Percentiles rank a stretch among this genome's conserved stretches.
Conservation (phyloP, 768 basidiomycete species). For the Pisolithus sp. region DNA sequence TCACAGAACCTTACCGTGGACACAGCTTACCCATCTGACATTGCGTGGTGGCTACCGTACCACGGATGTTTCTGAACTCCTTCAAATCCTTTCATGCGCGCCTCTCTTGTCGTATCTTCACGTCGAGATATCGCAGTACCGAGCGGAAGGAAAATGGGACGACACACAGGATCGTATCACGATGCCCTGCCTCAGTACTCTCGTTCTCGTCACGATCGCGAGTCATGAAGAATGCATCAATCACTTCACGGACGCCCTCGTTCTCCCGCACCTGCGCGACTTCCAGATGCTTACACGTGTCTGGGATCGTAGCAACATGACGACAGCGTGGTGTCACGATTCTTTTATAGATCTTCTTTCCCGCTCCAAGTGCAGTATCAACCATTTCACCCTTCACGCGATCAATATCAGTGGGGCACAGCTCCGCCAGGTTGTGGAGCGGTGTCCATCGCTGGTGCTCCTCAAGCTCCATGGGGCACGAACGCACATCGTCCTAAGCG, state of each 20-base stretch:
- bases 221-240: slow-evolving; percentile 22
- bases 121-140: slow-evolving; percentile 28
- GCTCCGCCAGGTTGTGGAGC: slow-evolving; percentile 21
- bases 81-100: slow-evolving; percentile 19
- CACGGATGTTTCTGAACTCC: slow-evolving; percentile 20
- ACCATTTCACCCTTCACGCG: slow-evolving; percentile 25
- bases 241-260: slow-evolving; percentile 22
- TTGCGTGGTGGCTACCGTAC: slow-evolving; percentile 25
- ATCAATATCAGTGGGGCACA: slow-evolving; percentile 17
- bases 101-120: slow-evolving; percentile 25
- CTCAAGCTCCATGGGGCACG: slow-evolving; percentile 23
- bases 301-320: slow-evolving; percentile 27
- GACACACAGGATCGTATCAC: slow-evolving; percentile 12
- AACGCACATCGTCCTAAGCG: slow-evolving; percentile 13
- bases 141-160: slow-evolving; percentile 23
- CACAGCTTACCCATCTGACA: slow-evolving; percentile 26
- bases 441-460: slow-evolving; percentile 24
- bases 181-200: slow-evolving; percentile 25
- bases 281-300: slow-evolving; percentile 28
- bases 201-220: slow-evolving; percentile 26
- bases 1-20: slow-evolving; percentile 27
- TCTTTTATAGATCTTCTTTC: slow-evolving; percentile 20
- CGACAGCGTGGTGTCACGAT: slow-evolving; percentile 24
- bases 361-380: slow-evolving; percentile 23
- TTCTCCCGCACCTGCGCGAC: slow-evolving; percentile 19